Evolutionary conservation across 169 alveolate species (phyloP).

Genomic region (Plasmodium gonderi): DNA sequence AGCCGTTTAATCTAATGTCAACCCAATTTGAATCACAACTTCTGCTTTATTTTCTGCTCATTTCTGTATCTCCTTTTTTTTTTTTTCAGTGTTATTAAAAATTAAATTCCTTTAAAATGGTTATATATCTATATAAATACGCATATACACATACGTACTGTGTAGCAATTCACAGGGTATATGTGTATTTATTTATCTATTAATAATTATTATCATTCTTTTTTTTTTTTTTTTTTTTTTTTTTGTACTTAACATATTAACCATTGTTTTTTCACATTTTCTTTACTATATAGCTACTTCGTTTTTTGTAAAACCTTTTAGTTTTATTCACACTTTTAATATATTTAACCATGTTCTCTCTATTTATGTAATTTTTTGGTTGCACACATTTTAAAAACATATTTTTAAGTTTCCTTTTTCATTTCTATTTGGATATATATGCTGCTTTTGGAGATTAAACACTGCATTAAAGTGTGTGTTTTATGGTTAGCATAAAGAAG

Average conservation of each 20-base stretch:
- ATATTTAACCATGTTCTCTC: background rate
- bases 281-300: background rate
- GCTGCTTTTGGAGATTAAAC: too few relatives aligned
- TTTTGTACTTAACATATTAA: too few relatives aligned
- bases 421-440: background rate
- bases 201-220: background rate
- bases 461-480: too few relatives aligned
- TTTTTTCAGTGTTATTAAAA: background rate
- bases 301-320: background rate
- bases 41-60: background rate
- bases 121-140: background rate
- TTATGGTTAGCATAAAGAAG: background rate
- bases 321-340: background rate
- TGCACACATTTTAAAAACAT: background rate
- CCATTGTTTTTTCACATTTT: background rate
- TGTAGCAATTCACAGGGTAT: too few relatives aligned
- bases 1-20: background rate
- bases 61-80: too few relatives aligned
- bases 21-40: background rate
- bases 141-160: background rate
- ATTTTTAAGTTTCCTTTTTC: background rate
- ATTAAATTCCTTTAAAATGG: background rate
- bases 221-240: background rate
- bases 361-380: background rate
- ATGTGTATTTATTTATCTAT: background rate